These are phyloP conservation scores for Lenzites betulinus DNA, from an alignment of 768 basidiomycete species.

Conservation along the genomic window DNA sequence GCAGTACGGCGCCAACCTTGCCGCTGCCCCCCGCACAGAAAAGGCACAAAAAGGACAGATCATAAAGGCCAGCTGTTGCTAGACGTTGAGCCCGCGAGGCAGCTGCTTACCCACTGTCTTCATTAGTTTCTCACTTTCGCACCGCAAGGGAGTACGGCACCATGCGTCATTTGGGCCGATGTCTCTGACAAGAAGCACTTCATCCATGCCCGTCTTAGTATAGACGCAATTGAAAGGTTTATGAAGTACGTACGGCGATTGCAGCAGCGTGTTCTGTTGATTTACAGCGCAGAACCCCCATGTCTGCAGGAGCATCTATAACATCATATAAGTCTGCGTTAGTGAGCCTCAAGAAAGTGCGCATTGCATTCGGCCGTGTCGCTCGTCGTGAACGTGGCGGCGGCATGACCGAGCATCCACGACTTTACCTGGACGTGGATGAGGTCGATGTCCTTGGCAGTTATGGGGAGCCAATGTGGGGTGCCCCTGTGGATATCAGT, in stretches of 20 bases:
- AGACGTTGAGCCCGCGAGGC: no score
- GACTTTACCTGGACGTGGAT: conserved; percentile 58
- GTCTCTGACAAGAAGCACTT: conserved; percentile 57
- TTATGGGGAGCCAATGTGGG: conserved; percentile 49
- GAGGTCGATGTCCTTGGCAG: conserved; percentile 45
- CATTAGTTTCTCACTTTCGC: conserved; percentile 59
- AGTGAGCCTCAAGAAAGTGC: conserved; percentile 51
- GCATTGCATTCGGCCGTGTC: conserved; percentile 52
- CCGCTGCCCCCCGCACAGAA: conserved; percentile 33
- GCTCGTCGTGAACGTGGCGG: conserved; percentile 40
- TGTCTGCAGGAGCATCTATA: conserved; percentile 34
- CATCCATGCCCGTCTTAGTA: conserved; percentile 57
- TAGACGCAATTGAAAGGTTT: conserved; percentile 50
- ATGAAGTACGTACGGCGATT: conserved; percentile 30
- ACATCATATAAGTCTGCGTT: conserved; percentile 50
- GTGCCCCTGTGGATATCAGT: conserved; percentile 51
- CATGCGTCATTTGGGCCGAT: conserved; percentile 58
- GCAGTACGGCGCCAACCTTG: conserved; percentile 49
- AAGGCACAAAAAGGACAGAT: conserved; percentile 61
- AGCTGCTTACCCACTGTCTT: background rate
- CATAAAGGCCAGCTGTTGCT: conserved; percentile 44
- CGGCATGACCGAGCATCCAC: conserved; percentile 42
- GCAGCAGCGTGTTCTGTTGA: background rate
- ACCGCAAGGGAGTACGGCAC: conserved; percentile 30
- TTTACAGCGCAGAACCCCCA: conserved; percentile 12